Percentiles rank a stretch among this genome's conserved stretches.
Evolutionary conservation across 345 rosid species (phyloP).

Genomic region (Murraya paniculata): DNA sequence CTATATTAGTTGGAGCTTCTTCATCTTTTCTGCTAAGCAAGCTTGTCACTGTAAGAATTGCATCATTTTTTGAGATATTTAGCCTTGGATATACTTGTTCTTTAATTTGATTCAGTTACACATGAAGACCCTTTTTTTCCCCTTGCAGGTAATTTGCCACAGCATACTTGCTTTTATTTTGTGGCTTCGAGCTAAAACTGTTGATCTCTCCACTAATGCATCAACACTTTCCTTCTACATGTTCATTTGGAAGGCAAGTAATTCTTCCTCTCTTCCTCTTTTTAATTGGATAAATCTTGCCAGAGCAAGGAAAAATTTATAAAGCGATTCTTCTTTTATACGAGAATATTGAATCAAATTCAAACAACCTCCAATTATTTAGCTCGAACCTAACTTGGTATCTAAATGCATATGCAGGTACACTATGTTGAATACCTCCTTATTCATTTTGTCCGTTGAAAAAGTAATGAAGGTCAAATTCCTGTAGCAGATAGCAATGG

Average conservation of each 20-base stretch:
- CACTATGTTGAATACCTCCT: conserved; percentile 34
- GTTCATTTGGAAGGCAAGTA: conserved; percentile 34
- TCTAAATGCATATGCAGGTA: conserved; percentile 17
- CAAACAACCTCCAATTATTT: too few relatives aligned
- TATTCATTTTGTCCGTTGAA: conserved; percentile 30
- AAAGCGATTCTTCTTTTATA: too few relatives aligned
- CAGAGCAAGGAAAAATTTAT: not conserved
- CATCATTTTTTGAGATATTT: not conserved
- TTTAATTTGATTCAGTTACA: not conserved
- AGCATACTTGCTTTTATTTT: conserved; percentile 16
- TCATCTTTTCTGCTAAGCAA: conserved; percentile 18
- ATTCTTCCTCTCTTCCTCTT: too few relatives aligned
- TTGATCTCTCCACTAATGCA: conserved; percentile 21
- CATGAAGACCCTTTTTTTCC: not conserved
- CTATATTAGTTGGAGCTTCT: conserved; percentile 25
- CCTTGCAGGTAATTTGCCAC: conserved; percentile 25
- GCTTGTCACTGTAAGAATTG: conserved; percentile 21
- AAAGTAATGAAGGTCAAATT: not conserved
- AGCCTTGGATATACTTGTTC: not conserved
- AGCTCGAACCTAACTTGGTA: not conserved
- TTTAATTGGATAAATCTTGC: too few relatives aligned
- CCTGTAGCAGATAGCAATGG: too few relatives aligned
- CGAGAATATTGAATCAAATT: too few relatives aligned
- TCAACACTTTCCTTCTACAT: conserved; percentile 27
- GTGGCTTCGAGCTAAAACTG: conserved; percentile 26